Base-by-base conservation (phyloP, 1,284 basidiomycete genomes). In the Pyrrhoderma noxium region DNA sequence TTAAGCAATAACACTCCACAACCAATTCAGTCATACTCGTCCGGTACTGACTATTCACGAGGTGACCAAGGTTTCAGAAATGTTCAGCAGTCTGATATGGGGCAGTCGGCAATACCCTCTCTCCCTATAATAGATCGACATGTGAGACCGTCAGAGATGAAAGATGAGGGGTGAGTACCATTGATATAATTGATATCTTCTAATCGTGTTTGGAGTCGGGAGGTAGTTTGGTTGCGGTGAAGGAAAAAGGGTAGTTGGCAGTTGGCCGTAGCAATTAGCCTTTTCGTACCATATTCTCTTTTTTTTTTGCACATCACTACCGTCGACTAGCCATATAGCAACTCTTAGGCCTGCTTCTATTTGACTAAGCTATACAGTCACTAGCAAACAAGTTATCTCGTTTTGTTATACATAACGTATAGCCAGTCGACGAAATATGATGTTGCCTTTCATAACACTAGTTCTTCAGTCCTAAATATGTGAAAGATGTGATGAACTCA, bases 91-190 rank as follows among this genome's bases (percentile, higher is more conserved):
- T 61, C 63, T 43, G 71, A 72, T 44, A 16, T 34, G 3, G 23
- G 69, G 66, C 35, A 69, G 62, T 22, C 61, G 61, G 42, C 60
- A 59, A 51, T 61, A 57, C 31, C 61, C 56, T 37, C 75, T 70
- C 56, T 75, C 43, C 66, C 68, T 11, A 67, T 72, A 41, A 71
- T 72, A 13, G 82, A 86, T 60, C 77, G 85, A 47, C 80, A 79
- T 18, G 76, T 93, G 22, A 77, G 89, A 51, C 92, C 93, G 11
- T 91, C 89, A 47, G 93, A 97, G 68, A 95, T 94, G 92, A 93
- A 93, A 68, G 94, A 97, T 64, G 93, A 96, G 89, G 93, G 93
- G 94, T 96, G 80, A 93, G 93, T 77, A 56, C 57, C 55, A 53
- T 58, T 52, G 59, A 59, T 61, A 60, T 62, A 62, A 59, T 55